Evolutionary conservation across 2,329 filamentous ascomycete genomes (phyloP).

Genomic region (Phoma herbarum): DNA sequence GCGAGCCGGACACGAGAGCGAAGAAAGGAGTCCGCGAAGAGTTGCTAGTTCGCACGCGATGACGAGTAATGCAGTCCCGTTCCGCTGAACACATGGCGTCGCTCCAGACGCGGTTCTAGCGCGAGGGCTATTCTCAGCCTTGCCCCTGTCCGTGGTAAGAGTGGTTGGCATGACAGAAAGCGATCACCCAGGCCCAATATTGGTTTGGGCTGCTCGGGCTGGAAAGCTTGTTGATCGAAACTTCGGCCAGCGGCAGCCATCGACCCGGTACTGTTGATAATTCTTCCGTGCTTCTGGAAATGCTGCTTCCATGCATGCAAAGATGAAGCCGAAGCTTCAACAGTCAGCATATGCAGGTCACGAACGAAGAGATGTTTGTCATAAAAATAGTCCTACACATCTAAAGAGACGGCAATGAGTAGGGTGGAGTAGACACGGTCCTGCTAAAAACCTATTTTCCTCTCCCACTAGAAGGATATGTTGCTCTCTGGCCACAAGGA

Average conservation of each 20-base stretch:
- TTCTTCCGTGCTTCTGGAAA: not conserved
- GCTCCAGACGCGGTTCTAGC: slow-evolving; percentile 21
- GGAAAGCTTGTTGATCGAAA: not conserved
- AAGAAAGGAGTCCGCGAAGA: slow-evolving; percentile 19
- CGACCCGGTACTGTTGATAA: not conserved
- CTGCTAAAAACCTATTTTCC: slow-evolving; percentile 61
- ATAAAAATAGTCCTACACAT: slow-evolving; percentile 58
- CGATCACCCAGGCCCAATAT: not conserved
- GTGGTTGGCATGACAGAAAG: not conserved
- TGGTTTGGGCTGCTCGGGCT: not conserved
- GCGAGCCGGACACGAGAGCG: slow-evolving; percentile 1
- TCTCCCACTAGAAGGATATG: slow-evolving; percentile 62
- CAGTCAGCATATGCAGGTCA: slow-evolving; percentile 4
- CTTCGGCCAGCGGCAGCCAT: not conserved
- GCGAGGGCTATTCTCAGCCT: slow-evolving; percentile 10
- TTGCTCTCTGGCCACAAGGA: slow-evolving; percentile 58
- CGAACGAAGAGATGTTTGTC: slow-evolving; percentile 55
- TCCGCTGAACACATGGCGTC: slow-evolving; percentile 23
- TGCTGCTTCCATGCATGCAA: not conserved
- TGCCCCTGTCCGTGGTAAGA: not conserved
- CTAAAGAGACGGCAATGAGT: slow-evolving; percentile 51
- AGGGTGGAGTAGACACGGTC: slow-evolving; percentile 64
- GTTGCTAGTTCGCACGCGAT: slow-evolving; percentile 21
- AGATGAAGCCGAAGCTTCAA: not conserved
- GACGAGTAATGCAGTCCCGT: slow-evolving; percentile 22